A percentile compares a stretch with the other conserved stretches of the same genome.
Evolutionary conservation across 306 rosid species (phyloP).

Genomic region (Dalbergia cochinchinensis): DNA sequence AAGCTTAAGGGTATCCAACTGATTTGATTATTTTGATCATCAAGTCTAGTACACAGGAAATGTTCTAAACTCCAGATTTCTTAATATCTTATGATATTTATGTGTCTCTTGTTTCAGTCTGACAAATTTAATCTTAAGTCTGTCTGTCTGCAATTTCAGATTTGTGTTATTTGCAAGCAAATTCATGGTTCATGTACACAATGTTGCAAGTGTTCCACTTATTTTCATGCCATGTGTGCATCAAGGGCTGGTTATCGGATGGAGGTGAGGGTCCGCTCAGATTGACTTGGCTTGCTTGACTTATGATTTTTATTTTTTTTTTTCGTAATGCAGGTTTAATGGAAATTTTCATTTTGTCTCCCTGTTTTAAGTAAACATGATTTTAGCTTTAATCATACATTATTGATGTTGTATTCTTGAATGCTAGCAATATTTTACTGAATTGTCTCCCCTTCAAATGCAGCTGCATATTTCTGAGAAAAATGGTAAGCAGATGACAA

Average conservation of each 20-base stretch:
- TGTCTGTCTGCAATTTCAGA: constrained; percentile 65
- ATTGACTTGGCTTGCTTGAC: constrained; percentile 35
- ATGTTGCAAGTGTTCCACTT: constrained; percentile 98
- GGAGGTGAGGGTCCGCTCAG: constrained; percentile 73
- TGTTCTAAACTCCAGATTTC: constrained; percentile 34
- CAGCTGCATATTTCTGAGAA: constrained; percentile 97
- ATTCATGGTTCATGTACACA: constrained; percentile 98
- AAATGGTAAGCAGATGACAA: constrained; percentile 88
- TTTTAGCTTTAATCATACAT: background rate
- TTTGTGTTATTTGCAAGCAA: constrained; percentile 97
- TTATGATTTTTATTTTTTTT: constrained; percentile 20
- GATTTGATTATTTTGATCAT: constrained; percentile 17
- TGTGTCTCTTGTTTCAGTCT: constrained; percentile 33
- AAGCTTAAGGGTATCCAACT: constrained; percentile 28
- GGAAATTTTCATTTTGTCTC: constrained; percentile 34
- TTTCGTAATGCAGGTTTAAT: constrained; percentile 2
- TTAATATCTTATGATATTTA: constrained; percentile 40
- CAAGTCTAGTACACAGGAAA: constrained; percentile 14
- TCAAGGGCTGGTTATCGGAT: constrained; percentile 98
- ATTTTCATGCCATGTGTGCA: constrained; percentile 99
- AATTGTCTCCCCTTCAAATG: constrained; percentile 49
- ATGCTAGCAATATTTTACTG: constrained; percentile 33
- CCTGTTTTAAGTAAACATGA: constrained; percentile 29
- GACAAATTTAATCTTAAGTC: constrained; percentile 43
- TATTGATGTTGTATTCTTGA: constrained; percentile 22